Evolutionary conservation across 192 early-diverging fungal genomes (phyloP).

Genomic region (Gryganskiella cystojenkinii): DNA sequence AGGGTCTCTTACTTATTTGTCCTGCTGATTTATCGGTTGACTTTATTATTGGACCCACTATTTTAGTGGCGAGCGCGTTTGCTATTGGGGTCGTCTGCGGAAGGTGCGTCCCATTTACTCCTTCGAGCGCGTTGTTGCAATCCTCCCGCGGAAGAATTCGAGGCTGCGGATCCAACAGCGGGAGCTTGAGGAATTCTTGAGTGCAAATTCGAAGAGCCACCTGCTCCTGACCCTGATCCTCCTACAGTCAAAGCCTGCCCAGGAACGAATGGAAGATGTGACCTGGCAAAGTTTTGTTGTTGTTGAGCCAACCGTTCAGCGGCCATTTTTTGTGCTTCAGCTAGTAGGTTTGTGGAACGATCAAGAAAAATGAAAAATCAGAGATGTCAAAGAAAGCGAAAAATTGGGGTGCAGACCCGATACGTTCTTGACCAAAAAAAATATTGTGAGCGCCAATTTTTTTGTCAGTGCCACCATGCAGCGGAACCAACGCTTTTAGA

Average conservation of each 20-base stretch:
- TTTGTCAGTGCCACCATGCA: too few relatives aligned
- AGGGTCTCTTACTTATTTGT: too few relatives aligned
- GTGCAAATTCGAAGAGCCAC: not conserved
- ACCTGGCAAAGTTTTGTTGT: conserved; percentile 31
- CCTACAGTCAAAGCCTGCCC: conserved; percentile 11
- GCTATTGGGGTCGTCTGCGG: conserved; percentile 12
- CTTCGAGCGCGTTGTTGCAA: conserved; percentile 24
- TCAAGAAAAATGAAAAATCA: not conserved
- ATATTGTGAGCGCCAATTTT: too few relatives aligned
- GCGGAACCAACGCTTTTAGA: too few relatives aligned
- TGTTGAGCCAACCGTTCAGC: conserved; percentile 54
- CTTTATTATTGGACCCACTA: too few relatives aligned
- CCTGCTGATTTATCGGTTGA: too few relatives aligned
- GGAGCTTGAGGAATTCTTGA: conserved; percentile 1
- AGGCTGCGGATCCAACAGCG: conserved; percentile 5
- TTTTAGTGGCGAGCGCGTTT: conserved; percentile 32
- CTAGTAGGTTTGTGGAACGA: not conserved
- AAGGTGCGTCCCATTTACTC: conserved; percentile 49
- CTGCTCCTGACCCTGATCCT: conserved; percentile 4
- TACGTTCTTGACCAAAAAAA: too few relatives aligned
- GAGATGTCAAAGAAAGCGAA: too few relatives aligned
- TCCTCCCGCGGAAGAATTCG: conserved; percentile 4
- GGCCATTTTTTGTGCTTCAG: conserved; percentile 54
- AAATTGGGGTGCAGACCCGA: too few relatives aligned
- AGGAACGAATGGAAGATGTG: conserved; percentile 32